Evolutionary conservation across 2,329 filamentous ascomycete genomes (phyloP), one percentile per base, ranked within the genome.

Genomic region (Epichloe elymi): DNA sequence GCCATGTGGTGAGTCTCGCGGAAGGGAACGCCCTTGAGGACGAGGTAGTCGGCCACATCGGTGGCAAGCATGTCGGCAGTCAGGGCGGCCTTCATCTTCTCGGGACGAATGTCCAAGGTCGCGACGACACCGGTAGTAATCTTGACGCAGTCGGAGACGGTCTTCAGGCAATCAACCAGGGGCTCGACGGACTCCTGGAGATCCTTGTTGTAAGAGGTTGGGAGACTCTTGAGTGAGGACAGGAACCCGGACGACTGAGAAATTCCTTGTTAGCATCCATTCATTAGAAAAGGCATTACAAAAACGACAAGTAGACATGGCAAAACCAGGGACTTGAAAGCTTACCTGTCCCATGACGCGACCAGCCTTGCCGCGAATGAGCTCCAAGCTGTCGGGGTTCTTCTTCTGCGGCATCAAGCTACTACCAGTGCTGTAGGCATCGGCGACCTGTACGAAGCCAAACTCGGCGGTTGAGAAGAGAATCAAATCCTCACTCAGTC

Each of bases 351-450:
- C 57, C 43, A 59, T 59, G 47, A 53, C 51, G 42, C 59, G 56
- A 1, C 59, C 58, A 30, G 58, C 53, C 56, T 63, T 63, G 50
- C 61, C 61, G 17, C 61, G 57, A 44, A 63, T 23, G 4, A 63
- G 54, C 45, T 63, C 60, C 7, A 61, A 46, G 6, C 45, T 47
- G 41, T 63, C 60, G 1, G 49, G 48, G 51, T 62, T 63, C 3
- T 52, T 48, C 47, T 42, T 42, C 30, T 48, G 46, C 5, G 46
- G 46, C 46, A 48, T 48, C 23, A 48, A 26, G 30, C 46, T 48
- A n/a, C 46, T 48, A 3, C 46, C 46, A 23, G 46, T 48, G 38
- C 37, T 48, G 12, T 48, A 41, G 3, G 46, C 46, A 42, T 48
- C 46, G 26, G 46, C 38, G 10, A 48, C 46, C 38, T 48, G 46